A percentile compares a stretch with the other conserved stretches of the same genome.
Conservation (phyloP, 192 early-diverging fungal species). For the Backusella tuberculispora region DNA sequence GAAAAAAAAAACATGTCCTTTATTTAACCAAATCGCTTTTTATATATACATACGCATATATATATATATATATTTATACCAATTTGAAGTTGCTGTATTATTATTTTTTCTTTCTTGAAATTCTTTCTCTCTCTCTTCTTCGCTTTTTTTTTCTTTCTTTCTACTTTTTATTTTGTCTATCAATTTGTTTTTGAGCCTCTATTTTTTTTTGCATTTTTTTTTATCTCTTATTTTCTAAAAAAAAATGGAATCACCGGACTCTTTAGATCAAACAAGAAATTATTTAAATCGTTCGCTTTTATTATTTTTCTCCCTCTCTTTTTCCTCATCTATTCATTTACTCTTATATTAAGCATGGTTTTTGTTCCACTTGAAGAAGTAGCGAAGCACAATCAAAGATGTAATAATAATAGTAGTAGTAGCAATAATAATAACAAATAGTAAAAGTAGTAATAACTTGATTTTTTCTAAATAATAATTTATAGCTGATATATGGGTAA, state of each 20-base stretch:
- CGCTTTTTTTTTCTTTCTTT: neutral
- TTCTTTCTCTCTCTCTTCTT: neutral
- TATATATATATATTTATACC: no score
- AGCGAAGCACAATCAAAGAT: constrained; percentile 38
- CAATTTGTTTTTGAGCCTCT: no score
- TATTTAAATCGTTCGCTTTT: no score
- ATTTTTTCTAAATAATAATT: neutral
- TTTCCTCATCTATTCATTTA: no score
- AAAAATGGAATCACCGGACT: no score
- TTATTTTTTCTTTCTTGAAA: constrained; percentile 3
- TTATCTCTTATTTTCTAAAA: no score
- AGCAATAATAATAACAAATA: neutral
- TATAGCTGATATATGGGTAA: constrained; percentile 58
- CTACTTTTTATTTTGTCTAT: neutral
- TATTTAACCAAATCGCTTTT: constrained; percentile 4
- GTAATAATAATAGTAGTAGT: no score
- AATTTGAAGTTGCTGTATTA: no score
- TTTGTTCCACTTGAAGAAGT: constrained; percentile 34
- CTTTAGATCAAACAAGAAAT: no score
- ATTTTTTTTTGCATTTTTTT: no score
- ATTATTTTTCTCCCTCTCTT: no score
- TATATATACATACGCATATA: no score
- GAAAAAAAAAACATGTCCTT: neutral
- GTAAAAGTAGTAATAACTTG: neutral
- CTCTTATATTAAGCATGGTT: neutral